Base-by-base conservation (phyloP, 2,329 filamentous ascomycete species). In the Pleomassaria siparia region DNA sequence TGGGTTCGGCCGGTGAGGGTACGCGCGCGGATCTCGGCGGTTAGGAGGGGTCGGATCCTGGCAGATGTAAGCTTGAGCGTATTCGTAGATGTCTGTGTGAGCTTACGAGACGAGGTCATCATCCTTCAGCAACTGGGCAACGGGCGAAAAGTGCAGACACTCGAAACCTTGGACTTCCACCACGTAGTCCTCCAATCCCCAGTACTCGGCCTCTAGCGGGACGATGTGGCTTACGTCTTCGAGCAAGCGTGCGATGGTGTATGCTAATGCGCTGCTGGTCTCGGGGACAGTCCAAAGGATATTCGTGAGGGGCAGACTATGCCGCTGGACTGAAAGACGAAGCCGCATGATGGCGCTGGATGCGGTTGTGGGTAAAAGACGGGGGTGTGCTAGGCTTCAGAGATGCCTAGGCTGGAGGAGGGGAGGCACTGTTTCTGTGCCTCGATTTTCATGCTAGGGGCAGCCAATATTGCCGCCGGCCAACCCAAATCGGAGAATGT, bases 141-240 rank as follows among this genome's bases (percentile, higher is more conserved):
- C 80, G 16, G 81, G 77, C 66, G 89, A 86, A 61, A 89, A 97
- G 72, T 96, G 92, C 47, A 96, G 73, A 60, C 89, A 94, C 72
- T 97, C 92, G 56, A 89, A 96, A 37, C 81, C 84, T 15, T 72
- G 75, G 3, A 96, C 78, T 70, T 95, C 88, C 24, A 96, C 89
- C 8, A 82, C 82, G 69, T 97, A 97, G 66, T 96, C 89, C 62
- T 96, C 91, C 3, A 96, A 73, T 0, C 89, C 90, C 89, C 90
- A 96, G 50, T 90, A 78, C 32, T 79, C 79, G 47, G 85, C 84
- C 73, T 96, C 91, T 0, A 97, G 81, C 0, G 91, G 91, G 2
- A 96, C 76, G 13, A 88, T 79, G 35, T 88, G 82, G 70, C 95
- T 91, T 56, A 96, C 77, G 51, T 89, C 81, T 54, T 88, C 83